Evolutionary conservation across 108 stramenopile genomes (phyloP).

Genomic region (Schizochytrium sp.): DNA sequence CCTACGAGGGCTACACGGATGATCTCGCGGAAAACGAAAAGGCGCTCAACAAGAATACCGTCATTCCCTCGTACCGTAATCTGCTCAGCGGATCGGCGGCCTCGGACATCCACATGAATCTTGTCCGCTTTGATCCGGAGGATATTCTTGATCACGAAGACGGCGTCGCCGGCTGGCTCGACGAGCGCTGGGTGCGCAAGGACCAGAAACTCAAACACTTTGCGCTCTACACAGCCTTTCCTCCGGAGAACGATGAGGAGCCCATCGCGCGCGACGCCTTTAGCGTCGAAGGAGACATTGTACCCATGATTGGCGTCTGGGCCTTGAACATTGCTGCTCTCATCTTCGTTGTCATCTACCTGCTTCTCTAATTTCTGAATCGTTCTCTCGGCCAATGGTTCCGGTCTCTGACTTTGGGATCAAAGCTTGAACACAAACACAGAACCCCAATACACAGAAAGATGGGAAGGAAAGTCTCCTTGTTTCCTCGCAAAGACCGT

Average conservation of each 20-base stretch:
- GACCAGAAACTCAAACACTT: neutral
- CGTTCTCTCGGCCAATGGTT: too few species aligned
- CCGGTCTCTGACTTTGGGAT: too few species aligned
- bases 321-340: neutral
- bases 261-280: neutral
- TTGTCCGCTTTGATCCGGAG: neutral
- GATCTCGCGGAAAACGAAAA: neutral
- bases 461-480: too few species aligned
- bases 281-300: neutral
- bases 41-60: neutral
- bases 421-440: too few species aligned
- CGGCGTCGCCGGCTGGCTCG: neutral
- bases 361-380: neutral
- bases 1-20: constrained; percentile 5
- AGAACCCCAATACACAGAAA: too few species aligned
- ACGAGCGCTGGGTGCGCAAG: neutral
- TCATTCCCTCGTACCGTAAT: neutral
- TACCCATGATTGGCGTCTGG: neutral
- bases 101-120: neutral
- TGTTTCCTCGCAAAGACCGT: too few species aligned
- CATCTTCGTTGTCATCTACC: constrained; percentile 4
- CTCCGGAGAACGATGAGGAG: neutral
- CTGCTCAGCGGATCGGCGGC: neutral
- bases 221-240: neutral
- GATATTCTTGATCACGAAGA: neutral